These are phyloP conservation scores for Sphaceloma murrayae DNA, from an alignment of 2,329 filamentous ascomycete species.

Conservation along the genomic window DNA sequence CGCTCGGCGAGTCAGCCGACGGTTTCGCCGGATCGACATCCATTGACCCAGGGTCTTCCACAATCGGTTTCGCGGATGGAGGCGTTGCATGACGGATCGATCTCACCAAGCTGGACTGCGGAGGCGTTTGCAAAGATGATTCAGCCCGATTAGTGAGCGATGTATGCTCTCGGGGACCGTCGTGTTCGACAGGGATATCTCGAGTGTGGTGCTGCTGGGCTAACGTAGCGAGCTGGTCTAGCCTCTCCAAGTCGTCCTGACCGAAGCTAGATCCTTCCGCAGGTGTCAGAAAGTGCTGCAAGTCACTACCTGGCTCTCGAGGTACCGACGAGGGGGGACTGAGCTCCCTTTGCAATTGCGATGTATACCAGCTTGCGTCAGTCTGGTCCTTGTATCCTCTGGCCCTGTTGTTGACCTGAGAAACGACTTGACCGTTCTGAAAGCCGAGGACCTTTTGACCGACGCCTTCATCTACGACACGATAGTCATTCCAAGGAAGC, in stretches of 20 bases:
- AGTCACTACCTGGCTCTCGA: not conserved
- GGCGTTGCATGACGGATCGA: no score
- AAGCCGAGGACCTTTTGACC: conserved; percentile 68
- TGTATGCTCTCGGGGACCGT: not conserved
- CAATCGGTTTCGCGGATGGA: no score
- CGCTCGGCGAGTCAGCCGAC: no score
- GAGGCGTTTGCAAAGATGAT: conserved; percentile 6
- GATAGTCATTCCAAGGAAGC: conserved; percentile 77
- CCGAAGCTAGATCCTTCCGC: conserved; percentile 21
- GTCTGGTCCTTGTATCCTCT: conserved; percentile 72
- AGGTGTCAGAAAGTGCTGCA: conserved; percentile 26
- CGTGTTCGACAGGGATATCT: not conserved
- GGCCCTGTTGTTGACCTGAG: conserved; percentile 51
- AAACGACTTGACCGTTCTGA: conserved; percentile 53
- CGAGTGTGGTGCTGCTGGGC: no score
- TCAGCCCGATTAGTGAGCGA: not conserved
- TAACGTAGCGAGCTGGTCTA: conserved; percentile 15
- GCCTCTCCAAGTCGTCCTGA: conserved; percentile 17
- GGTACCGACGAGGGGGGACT: not conserved
- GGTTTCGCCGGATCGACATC: no score
- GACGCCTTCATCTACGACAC: conserved; percentile 73
- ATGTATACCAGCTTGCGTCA: conserved; percentile 71
- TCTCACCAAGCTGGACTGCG: conserved; percentile 1
- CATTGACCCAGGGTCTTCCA: no score
- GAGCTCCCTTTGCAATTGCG: conserved; percentile 44